Evolutionary conservation across 2,329 filamentous ascomycete genomes (phyloP).

Genomic region (Huntiella omanensis): DNA sequence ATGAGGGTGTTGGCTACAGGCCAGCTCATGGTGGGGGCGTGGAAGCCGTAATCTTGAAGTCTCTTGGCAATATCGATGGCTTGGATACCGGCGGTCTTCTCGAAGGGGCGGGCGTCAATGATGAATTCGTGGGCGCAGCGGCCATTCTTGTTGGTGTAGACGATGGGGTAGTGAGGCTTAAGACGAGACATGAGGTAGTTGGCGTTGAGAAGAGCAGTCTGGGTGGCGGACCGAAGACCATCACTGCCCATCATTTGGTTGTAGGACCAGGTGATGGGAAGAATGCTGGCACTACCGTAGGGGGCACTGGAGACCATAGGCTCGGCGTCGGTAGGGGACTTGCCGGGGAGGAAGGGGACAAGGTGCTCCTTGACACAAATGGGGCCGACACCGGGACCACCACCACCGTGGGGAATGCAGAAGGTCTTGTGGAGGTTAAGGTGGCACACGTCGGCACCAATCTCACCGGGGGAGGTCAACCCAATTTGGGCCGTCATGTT

Average conservation of each 20-base stretch:
- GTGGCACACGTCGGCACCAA: constrained; percentile 92
- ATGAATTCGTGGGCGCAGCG: constrained; percentile 97
- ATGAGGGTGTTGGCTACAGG: constrained; percentile 89
- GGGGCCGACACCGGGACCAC: constrained; percentile 81
- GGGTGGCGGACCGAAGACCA: constrained; percentile 74
- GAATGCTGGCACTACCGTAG: constrained; percentile 76
- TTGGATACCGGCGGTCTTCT: constrained; percentile 65
- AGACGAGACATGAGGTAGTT: constrained; percentile 90
- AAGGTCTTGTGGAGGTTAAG: constrained; percentile 98
- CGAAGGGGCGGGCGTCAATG: constrained; percentile 71
- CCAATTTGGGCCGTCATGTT: constrained; percentile 99
- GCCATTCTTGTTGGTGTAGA: constrained; percentile 80
- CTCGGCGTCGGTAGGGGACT: constrained; percentile 16
- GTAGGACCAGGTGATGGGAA: constrained; percentile 89
- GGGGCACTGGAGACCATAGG: constrained; percentile 62
- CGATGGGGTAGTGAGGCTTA: constrained; percentile 66
- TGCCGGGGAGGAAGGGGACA: constrained; percentile 51
- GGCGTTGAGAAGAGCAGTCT: constrained; percentile 83
- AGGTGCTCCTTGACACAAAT: constrained; percentile 82
- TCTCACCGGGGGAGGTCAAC: constrained; percentile 82
- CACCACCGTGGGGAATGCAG: constrained; percentile 91
- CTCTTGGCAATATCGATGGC: constrained; percentile 93
- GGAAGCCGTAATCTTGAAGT: constrained; percentile 92
- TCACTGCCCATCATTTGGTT: constrained; percentile 79
- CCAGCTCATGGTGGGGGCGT: constrained; percentile 94